A percentile compares a stretch with the other conserved stretches of the same genome.
phyloP scores from a whole-genome alignment of 2,329 filamentous ascomycete genomes.

The Aspergillus niger region DNA sequence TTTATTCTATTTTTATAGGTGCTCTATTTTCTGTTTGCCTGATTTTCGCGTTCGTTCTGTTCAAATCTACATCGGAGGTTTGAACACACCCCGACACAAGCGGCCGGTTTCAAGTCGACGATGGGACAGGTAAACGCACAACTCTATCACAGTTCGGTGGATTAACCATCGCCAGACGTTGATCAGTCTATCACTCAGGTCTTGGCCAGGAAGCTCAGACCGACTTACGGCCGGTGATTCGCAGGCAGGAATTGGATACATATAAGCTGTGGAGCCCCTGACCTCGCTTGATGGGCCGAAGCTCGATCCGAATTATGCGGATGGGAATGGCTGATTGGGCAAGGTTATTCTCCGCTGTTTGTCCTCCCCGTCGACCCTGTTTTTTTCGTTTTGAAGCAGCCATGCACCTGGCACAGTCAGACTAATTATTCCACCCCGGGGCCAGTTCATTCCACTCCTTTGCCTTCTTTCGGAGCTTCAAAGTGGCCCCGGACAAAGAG shows the following conservation, averaged over 20 bases:
- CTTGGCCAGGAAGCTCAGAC: slow-evolving; percentile 13
- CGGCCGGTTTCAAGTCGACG: slow-evolving; percentile 11
- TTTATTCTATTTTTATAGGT: no score
- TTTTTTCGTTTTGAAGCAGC: not conserved
- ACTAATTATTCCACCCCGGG: not conserved
- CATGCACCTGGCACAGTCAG: not conserved
- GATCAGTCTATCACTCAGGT: slow-evolving; percentile 19
- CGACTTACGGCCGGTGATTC: slow-evolving; percentile 13
- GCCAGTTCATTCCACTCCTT: not conserved
- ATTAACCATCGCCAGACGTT: slow-evolving; percentile 11
- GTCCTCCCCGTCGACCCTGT: not conserved
- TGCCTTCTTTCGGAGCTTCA: not conserved
- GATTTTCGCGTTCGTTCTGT: not conserved
- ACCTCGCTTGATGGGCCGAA: slow-evolving; percentile 1
- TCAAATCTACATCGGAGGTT: not conserved
- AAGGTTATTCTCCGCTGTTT: slow-evolving; percentile 3
- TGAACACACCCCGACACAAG: not conserved
- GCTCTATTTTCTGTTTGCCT: not conserved
- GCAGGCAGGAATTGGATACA: slow-evolving; percentile 18
- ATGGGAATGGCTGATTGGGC: not conserved
- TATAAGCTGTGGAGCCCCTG: slow-evolving; percentile 18
- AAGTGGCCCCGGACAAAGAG: slow-evolving; percentile 3
- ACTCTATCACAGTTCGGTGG: slow-evolving; percentile 18
- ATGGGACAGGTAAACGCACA: slow-evolving; percentile 9
- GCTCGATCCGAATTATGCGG: not conserved